These are phyloP conservation scores for Sanguinoderma infundibulare DNA, from an alignment of 1,284 basidiomycete genomes.

Conservation along the genomic window DNA sequence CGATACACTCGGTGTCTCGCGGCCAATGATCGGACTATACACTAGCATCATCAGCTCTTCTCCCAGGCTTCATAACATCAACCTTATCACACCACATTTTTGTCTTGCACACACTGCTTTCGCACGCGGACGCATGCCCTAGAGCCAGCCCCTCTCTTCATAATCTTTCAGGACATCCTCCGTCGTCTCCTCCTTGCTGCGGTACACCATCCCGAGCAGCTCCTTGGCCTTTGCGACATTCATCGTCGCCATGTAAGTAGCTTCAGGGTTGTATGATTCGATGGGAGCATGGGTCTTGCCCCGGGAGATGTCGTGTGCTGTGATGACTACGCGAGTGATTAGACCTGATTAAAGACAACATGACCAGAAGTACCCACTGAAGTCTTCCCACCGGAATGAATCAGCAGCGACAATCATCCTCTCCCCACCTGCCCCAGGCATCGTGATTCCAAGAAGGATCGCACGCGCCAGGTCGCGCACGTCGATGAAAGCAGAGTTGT, in stretches of 20 bases:
- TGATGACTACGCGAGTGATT: constrained; percentile 8
- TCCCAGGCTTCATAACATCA: too few relatives aligned
- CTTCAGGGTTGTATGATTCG: constrained; percentile 22
- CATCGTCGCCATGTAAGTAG: not conserved
- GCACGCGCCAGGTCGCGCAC: constrained; percentile 68
- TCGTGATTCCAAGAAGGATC: constrained; percentile 56
- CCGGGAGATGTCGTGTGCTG: constrained; percentile 25
- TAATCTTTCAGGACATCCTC: not conserved
- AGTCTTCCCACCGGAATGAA: constrained; percentile 34
- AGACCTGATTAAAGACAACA: not conserved
- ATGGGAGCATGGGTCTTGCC: too few relatives aligned
- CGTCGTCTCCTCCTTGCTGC: not conserved
- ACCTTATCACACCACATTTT: too few relatives aligned
- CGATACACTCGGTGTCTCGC: too few relatives aligned
- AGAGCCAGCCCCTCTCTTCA: not conserved
- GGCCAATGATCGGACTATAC: too few relatives aligned
- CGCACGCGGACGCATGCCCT: too few relatives aligned
- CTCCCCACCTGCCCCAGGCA: constrained; percentile 58
- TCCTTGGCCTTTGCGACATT: not conserved
- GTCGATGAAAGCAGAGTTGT: too few relatives aligned
- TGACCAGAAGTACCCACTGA: constrained; percentile 20
- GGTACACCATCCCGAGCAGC: not conserved
- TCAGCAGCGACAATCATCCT: constrained; percentile 55
- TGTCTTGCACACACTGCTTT: too few relatives aligned
- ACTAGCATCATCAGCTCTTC: too few relatives aligned